phyloP scores from a whole-genome alignment of 2,329 filamentous ascomycete species.

The Hymenoscyphus albidus region DNA sequence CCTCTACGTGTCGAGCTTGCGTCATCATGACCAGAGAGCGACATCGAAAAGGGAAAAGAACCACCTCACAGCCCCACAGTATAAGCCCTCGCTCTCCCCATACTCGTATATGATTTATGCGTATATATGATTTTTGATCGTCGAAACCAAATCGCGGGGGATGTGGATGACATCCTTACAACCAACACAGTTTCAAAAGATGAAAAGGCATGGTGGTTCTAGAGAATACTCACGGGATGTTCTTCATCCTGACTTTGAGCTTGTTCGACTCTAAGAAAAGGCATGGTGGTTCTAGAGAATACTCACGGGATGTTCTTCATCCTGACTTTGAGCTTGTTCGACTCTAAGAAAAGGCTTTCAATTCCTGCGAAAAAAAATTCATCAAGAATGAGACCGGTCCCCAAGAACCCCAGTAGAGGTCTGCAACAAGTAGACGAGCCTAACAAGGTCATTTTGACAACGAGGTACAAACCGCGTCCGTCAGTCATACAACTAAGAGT shows the following conservation, averaged over 20 bases:
- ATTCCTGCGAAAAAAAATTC: conserved; percentile 47
- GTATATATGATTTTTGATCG: too few species aligned
- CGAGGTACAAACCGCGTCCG: conserved; percentile 56
- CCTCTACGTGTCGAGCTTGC: too few species aligned
- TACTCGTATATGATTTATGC: too few species aligned
- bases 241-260: conserved; percentile 48
- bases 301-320: conserved; percentile 49
- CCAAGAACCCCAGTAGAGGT: conserved; percentile 53
- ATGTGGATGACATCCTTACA: too few species aligned
- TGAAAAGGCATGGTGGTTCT: conserved; percentile 55
- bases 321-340: conserved; percentile 51
- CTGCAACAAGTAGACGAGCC: conserved; percentile 57
- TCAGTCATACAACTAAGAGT: conserved; percentile 56
- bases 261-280: conserved; percentile 56
- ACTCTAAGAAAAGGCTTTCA: conserved; percentile 48
- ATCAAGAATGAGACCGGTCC: conserved; percentile 53
- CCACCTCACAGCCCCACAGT: too few species aligned
- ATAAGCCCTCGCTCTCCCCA: too few species aligned
- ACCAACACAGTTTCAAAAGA: conserved; percentile 24
- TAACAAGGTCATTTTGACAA: conserved; percentile 23
- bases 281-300: conserved; percentile 52
- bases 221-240: conserved; percentile 52
- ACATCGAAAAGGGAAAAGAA: too few species aligned
- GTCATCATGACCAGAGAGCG: too few species aligned
- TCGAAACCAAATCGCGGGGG: too few species aligned